These are phyloP conservation scores for Pichia gijzeniarum DNA, from an alignment of 805 yeast species.

Conservation along the genomic window DNA sequence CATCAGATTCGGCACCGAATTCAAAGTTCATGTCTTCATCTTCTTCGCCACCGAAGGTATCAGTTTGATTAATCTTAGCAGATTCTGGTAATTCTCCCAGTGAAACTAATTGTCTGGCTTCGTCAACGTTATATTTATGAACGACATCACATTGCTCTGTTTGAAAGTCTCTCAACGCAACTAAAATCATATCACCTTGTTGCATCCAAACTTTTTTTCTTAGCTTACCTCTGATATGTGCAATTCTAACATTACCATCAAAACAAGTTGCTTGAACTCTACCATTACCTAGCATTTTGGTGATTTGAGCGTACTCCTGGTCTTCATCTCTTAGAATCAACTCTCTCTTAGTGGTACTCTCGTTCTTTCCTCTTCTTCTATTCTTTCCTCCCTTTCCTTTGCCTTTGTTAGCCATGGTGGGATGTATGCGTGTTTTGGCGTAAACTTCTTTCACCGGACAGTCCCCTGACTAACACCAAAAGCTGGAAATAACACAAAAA, in stretches of 20 bases:
- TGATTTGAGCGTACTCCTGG: constrained; percentile 97
- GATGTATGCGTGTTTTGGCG: neutral
- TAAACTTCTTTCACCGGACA: too few relatives aligned
- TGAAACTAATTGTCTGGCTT: constrained; percentile 92
- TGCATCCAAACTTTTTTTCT: constrained; percentile 99
- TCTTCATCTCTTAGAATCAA: constrained; percentile 88
- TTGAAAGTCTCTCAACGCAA: constrained; percentile 96
- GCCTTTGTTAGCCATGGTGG: constrained; percentile 36
- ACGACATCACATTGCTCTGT: constrained; percentile 98
- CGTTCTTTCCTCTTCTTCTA: constrained; percentile 99
- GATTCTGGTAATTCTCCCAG: constrained; percentile 97
- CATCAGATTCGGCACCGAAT: constrained; percentile 89
- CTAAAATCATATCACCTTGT: constrained; percentile 95
- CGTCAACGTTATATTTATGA: constrained; percentile 94
- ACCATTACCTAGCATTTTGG: constrained; percentile 98
- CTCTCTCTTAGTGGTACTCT: constrained; percentile 90
- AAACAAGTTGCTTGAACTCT: constrained; percentile 93
- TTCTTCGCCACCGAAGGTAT: constrained; percentile 92
- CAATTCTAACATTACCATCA: constrained; percentile 90
- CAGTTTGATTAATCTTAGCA: constrained; percentile 96
- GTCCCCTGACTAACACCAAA: too few relatives aligned
- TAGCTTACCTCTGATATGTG: constrained; percentile 97
- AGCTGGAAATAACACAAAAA: too few relatives aligned
- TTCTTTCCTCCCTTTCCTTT: constrained; percentile 71
- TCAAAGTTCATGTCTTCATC: constrained; percentile 98